Conservation (phyloP, 2,329 filamentous ascomycete genomes). For the Fusarium sarcochroum region DNA sequence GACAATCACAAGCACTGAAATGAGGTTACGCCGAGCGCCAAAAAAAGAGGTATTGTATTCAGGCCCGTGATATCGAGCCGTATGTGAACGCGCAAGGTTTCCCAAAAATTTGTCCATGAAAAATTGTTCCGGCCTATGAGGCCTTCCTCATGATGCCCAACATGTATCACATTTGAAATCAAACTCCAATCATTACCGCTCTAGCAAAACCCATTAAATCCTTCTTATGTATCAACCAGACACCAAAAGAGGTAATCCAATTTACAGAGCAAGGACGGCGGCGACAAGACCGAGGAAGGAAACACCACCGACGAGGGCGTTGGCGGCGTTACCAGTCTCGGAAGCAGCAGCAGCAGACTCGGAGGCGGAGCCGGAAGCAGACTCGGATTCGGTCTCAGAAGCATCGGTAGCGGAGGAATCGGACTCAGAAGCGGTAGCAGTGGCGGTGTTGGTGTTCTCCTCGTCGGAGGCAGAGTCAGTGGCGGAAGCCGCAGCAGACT, state of each 20-base stretch:
- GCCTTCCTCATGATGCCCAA: slow-evolving; percentile 39
- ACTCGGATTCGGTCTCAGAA: slow-evolving; percentile 33
- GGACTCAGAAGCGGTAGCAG: slow-evolving; percentile 39
- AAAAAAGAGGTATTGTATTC: slow-evolving; percentile 49
- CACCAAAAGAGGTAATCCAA: slow-evolving; percentile 13
- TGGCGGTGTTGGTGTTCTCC: slow-evolving; percentile 40
- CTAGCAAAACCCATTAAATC: slow-evolving; percentile 43
- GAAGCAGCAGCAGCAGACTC: slow-evolving; percentile 44
- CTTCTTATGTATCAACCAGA: slow-evolving; percentile 24
- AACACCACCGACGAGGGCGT: slow-evolving; percentile 57
- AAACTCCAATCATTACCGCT: slow-evolving; percentile 48
- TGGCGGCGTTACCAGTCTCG: slow-evolving; percentile 54
- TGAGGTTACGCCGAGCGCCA: slow-evolving; percentile 31
- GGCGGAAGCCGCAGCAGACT: slow-evolving; percentile 47
- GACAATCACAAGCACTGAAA: background rate
- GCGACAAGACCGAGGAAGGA: slow-evolving; percentile 64
- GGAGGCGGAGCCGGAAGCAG: slow-evolving; percentile 43
- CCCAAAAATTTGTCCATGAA: slow-evolving; percentile 49
- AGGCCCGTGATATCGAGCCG: slow-evolving; percentile 40
- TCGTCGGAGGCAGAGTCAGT: slow-evolving; percentile 46
- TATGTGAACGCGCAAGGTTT: slow-evolving; percentile 47
- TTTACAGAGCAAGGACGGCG: slow-evolving; percentile 66
- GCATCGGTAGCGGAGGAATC: slow-evolving; percentile 34
- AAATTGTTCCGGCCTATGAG: slow-evolving; percentile 30
- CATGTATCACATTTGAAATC: slow-evolving; percentile 38